These are phyloP conservation scores for Cladosporium austrohemisphaericum DNA, from an alignment of 2,329 filamentous ascomycete genomes.

Conservation along the genomic window DNA sequence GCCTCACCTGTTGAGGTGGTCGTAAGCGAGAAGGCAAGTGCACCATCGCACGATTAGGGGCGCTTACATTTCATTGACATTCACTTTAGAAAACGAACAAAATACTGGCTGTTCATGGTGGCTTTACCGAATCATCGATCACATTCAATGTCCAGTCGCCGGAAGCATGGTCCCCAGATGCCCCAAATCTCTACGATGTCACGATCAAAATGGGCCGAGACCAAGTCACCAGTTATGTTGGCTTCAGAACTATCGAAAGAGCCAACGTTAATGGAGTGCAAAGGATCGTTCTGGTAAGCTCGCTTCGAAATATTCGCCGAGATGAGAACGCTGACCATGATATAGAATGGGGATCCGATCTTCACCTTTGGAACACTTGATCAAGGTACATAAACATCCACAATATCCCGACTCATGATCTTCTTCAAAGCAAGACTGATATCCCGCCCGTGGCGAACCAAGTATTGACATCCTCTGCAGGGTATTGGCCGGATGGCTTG, in stretches of 20 bases:
- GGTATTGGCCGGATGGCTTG: slow-evolving; percentile 64
- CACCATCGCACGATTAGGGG: not conserved
- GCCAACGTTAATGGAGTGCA: slow-evolving; percentile 56
- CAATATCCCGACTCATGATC: not conserved
- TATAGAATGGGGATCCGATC: slow-evolving; percentile 61
- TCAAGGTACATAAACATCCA: slow-evolving; percentile 51
- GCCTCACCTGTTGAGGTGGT: slow-evolving; percentile 18
- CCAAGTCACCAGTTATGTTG: slow-evolving; percentile 60
- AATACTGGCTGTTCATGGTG: slow-evolving; percentile 42
- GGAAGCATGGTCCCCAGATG: slow-evolving; percentile 62
- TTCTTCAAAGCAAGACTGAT: not conserved
- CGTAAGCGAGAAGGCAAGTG: slow-evolving; percentile 10
- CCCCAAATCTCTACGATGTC: slow-evolving; percentile 62
- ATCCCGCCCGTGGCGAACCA: no score
- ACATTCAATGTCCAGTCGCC: slow-evolving; percentile 53
- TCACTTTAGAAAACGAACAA: not conserved
- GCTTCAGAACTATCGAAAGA: slow-evolving; percentile 61
- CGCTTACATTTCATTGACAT: not conserved
- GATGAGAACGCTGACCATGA: not conserved
- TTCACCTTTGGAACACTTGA: slow-evolving; percentile 68
- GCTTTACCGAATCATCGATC: slow-evolving; percentile 50
- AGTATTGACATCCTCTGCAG: slow-evolving; percentile 5
- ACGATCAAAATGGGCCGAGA: slow-evolving; percentile 54
- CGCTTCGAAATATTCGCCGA: not conserved
- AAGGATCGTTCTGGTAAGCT: slow-evolving; percentile 48